Evolutionary conservation across 2,329 filamentous ascomycete species (phyloP), one percentile per base, ranked within the genome.

Genomic region (Claviceps paspali): DNA sequence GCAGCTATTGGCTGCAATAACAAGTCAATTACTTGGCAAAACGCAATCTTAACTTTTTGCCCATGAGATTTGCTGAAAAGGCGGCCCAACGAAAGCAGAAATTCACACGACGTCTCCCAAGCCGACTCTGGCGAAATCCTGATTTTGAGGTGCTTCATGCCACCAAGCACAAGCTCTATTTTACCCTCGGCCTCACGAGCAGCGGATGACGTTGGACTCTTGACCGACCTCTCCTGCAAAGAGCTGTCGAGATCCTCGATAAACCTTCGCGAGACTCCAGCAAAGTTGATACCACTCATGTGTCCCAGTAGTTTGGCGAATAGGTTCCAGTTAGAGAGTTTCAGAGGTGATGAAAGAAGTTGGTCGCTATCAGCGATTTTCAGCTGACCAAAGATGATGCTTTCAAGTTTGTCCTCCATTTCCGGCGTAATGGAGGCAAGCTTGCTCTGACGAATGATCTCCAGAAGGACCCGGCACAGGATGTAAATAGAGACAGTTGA

Each of bases 401-500:
- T 84, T 54, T 96, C 88, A 4, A 98, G 67, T 47, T 92, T 88
- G 43, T 91, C 84, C 42, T 92, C 87, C 76, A 95, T 93, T 47
- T 95, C 88, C 1, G 76, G 67, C 5, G 83, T 93, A 46, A 98
- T 84, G 15, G 76, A 81, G 24, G 76, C 70, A 31, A 96, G 63
- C 21, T 72, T 87, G 49, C 85, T 95, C 56, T 96, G 86, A 28
- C 80, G 79, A 54, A 96, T 91, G 34, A 98, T 87, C 55, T 96
- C 86, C 38, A 95, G 81, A 35, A 98, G 65, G 6, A 96, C 88
- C 22, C 91, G 76, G 53, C 91, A 98, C 3, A 98, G 73, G 15
- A 98, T 82, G 52, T 94, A 98, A 35, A 95, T 94, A 1, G 92
- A 95, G 3, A 94, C 83, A 0, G 84, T 92, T 5, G 88, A 94